Evolutionary conservation across 2,329 filamentous ascomycete species (phyloP), one percentile per base, ranked within the genome.

Genomic region (Cercospora sesami): DNA sequence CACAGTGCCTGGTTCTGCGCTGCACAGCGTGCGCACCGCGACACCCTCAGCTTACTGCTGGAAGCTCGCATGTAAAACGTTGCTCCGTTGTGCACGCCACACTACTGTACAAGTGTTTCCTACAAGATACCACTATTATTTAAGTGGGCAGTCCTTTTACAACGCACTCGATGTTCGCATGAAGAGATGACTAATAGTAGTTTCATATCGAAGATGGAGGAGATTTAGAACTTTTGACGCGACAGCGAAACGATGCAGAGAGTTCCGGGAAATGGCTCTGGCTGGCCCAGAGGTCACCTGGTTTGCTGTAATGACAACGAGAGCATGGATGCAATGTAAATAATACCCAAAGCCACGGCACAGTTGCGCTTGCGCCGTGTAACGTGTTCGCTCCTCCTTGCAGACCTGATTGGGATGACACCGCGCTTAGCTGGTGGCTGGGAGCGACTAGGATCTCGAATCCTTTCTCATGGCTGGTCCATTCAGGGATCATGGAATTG

Each of bases 261-360:
- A 18, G 21, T 33, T 12, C 18, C 60, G 60, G 65, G 30, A 57
- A 16, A 39, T 28, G 36, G 48, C 55, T 36, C 55, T 60, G 66
- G 66, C 66, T 63, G 66, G 66, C 36, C 62, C 65, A 64, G 59
- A 63, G 26, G n/a, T 60, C 60, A 33, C 67, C 67, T 31, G 61
- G 57, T 36, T 18, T 30, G 53, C 23, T 51, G 55, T 63, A 61
- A 61, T 64, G 51, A 64, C 57, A 58, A 69, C 33, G 51, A 59
- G 64, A 23, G 60, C 63, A 69, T 60, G 31, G 60, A 69, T 59
- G 66, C 55, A 58, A 68, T 69, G 69, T 71, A 69, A 63, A 69
- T 69, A 64, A 69, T 68, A 66, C 60, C 42, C 42, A 48, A 48
- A 48, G 18, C 18, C 42, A 48, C 42, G 42, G 42, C 42, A 48